Evolutionary conservation across 306 rosid genomes (phyloP).

Genomic region (Gleditsia sinensis): DNA sequence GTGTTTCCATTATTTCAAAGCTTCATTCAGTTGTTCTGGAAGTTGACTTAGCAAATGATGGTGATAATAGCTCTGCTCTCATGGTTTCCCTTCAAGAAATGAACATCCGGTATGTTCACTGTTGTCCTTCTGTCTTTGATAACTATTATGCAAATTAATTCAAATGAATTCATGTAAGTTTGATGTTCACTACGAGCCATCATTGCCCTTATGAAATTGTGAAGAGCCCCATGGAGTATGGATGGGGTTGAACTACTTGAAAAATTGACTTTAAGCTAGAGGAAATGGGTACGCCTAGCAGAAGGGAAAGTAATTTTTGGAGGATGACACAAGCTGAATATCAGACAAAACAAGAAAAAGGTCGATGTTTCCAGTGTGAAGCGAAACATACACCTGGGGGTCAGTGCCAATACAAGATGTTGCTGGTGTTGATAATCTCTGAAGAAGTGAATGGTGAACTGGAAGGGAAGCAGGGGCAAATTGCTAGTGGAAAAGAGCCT

Average conservation of each 20-base stretch:
- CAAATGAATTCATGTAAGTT: no score
- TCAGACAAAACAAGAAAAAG: neutral
- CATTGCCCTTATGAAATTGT: no score
- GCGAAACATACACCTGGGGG: neutral
- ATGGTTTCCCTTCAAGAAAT: constrained; percentile 53
- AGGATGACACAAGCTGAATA: neutral
- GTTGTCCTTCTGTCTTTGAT: neutral
- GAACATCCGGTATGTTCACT: constrained; percentile 53
- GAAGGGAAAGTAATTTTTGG: no score
- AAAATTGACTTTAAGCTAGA: no score
- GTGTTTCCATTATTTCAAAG: constrained; percentile 50
- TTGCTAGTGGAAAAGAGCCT: neutral
- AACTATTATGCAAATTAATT: constrained; percentile 5
- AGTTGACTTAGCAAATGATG: constrained; percentile 67
- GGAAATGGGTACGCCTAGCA: no score
- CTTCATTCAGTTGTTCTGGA: constrained; percentile 53
- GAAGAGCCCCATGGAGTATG: no score
- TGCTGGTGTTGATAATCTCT: neutral
- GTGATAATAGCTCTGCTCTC: constrained; percentile 54
- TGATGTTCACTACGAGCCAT: no score
- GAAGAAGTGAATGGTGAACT: no score
- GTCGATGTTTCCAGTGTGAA: neutral
- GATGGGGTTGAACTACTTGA: no score
- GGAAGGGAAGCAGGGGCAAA: no score
- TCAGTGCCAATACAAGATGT: neutral